Base-by-base conservation (phyloP, 1,284 basidiomycete species). In the Moniliella sp. region DNA sequence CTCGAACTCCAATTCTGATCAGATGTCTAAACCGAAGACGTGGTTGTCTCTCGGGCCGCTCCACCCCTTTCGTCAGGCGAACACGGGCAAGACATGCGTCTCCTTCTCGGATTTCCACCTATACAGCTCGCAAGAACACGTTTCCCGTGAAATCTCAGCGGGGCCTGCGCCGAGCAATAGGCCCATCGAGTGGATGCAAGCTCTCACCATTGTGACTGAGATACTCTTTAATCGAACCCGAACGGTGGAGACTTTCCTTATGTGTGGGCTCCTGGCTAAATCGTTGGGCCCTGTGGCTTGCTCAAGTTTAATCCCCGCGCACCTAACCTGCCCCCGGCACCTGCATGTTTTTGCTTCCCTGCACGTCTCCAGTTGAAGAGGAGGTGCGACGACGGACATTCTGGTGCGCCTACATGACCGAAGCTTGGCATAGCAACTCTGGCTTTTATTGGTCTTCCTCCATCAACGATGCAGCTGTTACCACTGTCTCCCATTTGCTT, bases 101-200 rank as follows among this genome's bases (percentile, higher is more conserved):
- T n/a, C n/a, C 27, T 42, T 42, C 18, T 32, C 35, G 16, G 27
- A 42, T 11, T 42, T 36, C 25, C 40, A 42, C 16, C 30, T 42
- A 7, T 18, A 18, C 9, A 23, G 33, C 26, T 34, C 36, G 12
- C 26, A 32, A 8, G n/a, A 15, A 17, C 35, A 42, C 28, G 27
- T 40, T 14, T 34, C 35, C 15, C 4, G 8, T 3, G 28, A n/a
- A n/a, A n/a, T n/a, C n/a, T n/a, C n/a, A n/a, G n/a, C n/a, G n/a
- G 28, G 26, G 9, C 26, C 36, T 10, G 21, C 29, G 10, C 37
- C 30, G 14, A 21, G 21, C 17, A 37, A 26, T 11, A 9, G 15
- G 14, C 31, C 35, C 3, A 21, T 36, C 11, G 31, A 42, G 13
- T 37, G 40, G 35, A 11, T 39, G 8, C 31, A 36, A 11, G 37